Percentiles rank a stretch among this genome's conserved stretches.
These are phyloP conservation scores for Telfairia occidentalis DNA, from an alignment of 331 rosid genomes.

Conservation along the genomic window DNA sequence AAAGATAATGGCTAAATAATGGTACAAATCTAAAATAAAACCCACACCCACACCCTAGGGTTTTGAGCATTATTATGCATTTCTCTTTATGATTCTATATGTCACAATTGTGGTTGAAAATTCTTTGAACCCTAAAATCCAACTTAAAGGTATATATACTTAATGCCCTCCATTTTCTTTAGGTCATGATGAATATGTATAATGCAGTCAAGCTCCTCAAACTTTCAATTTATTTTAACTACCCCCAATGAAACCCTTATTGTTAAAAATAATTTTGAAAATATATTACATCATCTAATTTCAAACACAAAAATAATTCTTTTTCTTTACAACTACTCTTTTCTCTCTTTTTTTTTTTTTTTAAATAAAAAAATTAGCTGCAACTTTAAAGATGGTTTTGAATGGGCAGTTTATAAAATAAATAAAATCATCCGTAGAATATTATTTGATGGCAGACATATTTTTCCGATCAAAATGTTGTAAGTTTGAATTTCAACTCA, in stretches of 20 bases:
- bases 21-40: not conserved
- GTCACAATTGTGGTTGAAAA: not conserved
- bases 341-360: too few relatives aligned
- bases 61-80: not conserved
- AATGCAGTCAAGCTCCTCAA: constrained; percentile 6
- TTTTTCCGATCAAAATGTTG: too few relatives aligned
- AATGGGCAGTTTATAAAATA: too few relatives aligned
- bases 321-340: too few relatives aligned
- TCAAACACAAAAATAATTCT: not conserved
- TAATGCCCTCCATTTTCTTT: not conserved
- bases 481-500: too few relatives aligned
- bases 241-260: not conserved
- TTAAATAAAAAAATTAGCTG: too few relatives aligned
- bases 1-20: not conserved
- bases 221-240: not conserved
- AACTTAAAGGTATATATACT: not conserved
- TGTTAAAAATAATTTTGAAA: not conserved
- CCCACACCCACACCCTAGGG: not conserved
- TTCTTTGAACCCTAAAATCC: not conserved
- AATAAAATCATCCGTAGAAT: too few relatives aligned
- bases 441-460: too few relatives aligned
- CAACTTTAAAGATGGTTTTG: too few relatives aligned
- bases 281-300: not conserved
- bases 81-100: not conserved
- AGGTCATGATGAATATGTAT: not conserved